Percentiles rank a stretch among this genome's conserved stretches.
Evolutionary conservation across 176 grass and related monocot genomes (phyloP).

Genomic region (Dactylis glomerata): DNA sequence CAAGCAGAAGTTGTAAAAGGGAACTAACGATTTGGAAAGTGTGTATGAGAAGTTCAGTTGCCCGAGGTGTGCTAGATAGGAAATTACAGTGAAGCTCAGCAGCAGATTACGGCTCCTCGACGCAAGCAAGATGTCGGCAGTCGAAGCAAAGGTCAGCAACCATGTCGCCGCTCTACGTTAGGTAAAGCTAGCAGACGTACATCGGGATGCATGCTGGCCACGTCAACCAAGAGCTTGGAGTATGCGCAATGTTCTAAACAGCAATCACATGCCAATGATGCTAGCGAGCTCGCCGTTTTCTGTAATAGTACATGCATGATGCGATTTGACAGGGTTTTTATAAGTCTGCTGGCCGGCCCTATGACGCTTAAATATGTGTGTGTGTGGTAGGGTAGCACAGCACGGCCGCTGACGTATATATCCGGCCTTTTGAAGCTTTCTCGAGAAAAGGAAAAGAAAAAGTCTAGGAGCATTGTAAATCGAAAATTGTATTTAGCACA

Average conservation of each 20-base stretch:
- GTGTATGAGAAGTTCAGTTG: neutral
- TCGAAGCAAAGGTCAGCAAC: constrained; percentile 16
- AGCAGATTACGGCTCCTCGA: neutral
- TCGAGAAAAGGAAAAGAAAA: neutral
- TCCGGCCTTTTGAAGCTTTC: neutral
- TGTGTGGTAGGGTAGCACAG: neutral
- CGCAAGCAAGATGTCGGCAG: constrained; percentile 14
- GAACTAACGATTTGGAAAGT: too few species aligned
- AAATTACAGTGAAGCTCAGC: neutral
- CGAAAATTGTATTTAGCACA: too few species aligned
- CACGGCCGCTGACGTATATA: neutral
- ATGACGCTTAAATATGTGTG: neutral
- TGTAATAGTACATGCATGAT: neutral
- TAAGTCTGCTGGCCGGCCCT: neutral
- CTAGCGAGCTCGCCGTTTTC: neutral
- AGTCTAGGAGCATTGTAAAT: too few species aligned
- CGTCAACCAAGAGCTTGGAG: neutral
- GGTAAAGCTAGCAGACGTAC: neutral
- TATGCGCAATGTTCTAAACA: neutral
- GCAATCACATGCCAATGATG: constrained; percentile 9
- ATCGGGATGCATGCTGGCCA: constrained; percentile 15
- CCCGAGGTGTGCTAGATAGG: neutral
- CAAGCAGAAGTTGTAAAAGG: too few species aligned
- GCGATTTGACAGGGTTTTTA: neutral
- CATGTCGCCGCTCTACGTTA: neutral